phyloP scores from a whole-genome alignment of 176 grass and related monocot species.

The Carex myosuroides region DNA sequence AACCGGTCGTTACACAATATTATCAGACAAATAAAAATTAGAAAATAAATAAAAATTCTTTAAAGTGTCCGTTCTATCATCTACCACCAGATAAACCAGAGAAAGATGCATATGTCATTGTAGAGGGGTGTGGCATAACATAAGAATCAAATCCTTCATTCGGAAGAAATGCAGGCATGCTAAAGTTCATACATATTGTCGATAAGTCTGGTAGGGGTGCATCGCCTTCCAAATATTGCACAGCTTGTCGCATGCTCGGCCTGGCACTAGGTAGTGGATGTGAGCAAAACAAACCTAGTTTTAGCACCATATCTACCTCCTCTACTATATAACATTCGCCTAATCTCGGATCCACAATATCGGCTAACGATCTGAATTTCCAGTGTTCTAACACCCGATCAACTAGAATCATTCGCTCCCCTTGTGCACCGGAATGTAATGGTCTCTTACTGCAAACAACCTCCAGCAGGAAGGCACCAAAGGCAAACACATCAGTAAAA shows the following conservation, averaged over 20 bases:
- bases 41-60: not conserved
- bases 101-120: not conserved
- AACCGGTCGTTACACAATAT: not conserved
- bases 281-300: slow-evolving; percentile 38
- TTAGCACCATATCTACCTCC: slow-evolving; percentile 25
- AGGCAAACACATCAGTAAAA: slow-evolving; percentile 46
- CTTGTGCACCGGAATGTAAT: not conserved
- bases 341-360: slow-evolving; percentile 26
- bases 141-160: slow-evolving; percentile 9
- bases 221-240: slow-evolving; percentile 34
- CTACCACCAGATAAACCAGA: slow-evolving; percentile 4
- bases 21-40: not conserved
- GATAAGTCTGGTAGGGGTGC: slow-evolving; percentile 26
- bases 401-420: slow-evolving; percentile 7
- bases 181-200: not conserved
- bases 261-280: slow-evolving; percentile 33
- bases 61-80: not conserved
- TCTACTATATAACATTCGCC: slow-evolving; percentile 10
- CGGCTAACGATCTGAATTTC: slow-evolving; percentile 9
- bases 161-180: not conserved
- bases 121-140: slow-evolving; percentile 7
- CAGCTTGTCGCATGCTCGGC: slow-evolving; percentile 36
- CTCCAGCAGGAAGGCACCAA: slow-evolving; percentile 41
- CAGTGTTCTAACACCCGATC: slow-evolving; percentile 34
- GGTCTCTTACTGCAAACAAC: slow-evolving; percentile 43